Conservation (phyloP, 192 early-diverging fungal genomes). For the Backusella tuberculispora region DNA sequence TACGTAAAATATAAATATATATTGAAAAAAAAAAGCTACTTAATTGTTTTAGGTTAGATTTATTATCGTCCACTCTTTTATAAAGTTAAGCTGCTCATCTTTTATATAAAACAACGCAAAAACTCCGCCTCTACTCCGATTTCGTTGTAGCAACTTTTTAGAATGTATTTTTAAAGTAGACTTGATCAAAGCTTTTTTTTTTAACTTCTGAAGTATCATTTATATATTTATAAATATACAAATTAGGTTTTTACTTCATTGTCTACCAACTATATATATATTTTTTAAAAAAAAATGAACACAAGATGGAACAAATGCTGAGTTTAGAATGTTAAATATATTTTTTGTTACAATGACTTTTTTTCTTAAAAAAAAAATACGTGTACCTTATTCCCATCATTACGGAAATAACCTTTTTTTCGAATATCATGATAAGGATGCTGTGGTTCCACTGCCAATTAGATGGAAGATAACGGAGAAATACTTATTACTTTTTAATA, state of each 20-base stretch:
- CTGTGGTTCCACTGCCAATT: too few relatives aligned
- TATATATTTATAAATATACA: not conserved
- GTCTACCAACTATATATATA: not conserved
- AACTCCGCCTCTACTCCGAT: constrained; percentile 3
- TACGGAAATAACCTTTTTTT: not conserved
- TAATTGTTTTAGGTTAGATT: constrained; percentile 7
- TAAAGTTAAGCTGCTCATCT: not conserved
- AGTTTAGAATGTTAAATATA: not conserved
- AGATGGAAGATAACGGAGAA: too few relatives aligned
- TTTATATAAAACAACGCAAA: not conserved
- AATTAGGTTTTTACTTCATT: not conserved
- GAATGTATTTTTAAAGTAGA: not conserved
- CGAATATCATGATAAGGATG: not conserved
- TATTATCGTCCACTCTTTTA: not conserved
- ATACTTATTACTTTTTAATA: too few relatives aligned
- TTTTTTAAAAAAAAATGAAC: constrained; percentile 4
- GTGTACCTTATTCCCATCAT: constrained; percentile 5
- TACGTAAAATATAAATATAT: not conserved
- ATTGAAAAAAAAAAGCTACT: not conserved
- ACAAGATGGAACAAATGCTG: not conserved
- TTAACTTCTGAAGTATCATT: not conserved
- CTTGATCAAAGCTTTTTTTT: constrained; percentile 12
- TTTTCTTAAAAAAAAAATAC: not conserved
- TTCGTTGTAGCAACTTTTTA: not conserved
- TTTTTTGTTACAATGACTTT: not conserved